phyloP scores from a whole-genome alignment of 2,329 filamentous ascomycete species.

The Colletotrichum chlorophyti region DNA sequence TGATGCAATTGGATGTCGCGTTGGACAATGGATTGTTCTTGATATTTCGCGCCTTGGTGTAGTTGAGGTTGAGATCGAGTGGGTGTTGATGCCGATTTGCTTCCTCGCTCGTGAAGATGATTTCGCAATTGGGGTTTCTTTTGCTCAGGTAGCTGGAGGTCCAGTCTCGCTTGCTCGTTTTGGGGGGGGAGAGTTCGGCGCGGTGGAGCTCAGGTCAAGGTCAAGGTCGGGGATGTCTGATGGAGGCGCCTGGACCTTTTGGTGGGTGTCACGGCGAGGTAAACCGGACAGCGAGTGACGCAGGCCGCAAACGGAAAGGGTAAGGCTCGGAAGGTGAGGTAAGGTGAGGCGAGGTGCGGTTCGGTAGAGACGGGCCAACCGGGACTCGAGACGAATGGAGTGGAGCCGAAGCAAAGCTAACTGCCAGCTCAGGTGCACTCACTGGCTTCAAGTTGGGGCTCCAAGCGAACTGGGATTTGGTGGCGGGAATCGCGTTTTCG shows the following conservation, averaged over 20 bases:
- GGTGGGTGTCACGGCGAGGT: not conserved
- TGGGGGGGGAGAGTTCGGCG: not conserved
- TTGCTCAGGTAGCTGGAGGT: not conserved
- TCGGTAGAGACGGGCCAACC: conserved; percentile 1
- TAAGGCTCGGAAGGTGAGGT: no score
- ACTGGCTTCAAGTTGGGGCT: not conserved
- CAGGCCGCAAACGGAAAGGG: conserved; percentile 5
- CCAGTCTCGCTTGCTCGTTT: not conserved
- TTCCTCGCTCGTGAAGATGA: not conserved
- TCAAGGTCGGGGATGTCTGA: conserved; percentile 10
- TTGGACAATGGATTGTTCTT: not conserved
- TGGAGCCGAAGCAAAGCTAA: conserved; percentile 22
- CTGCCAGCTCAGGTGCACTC: conserved; percentile 10
- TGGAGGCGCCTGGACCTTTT: conserved; percentile 9
- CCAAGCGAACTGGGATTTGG: not conserved
- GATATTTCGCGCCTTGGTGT: not conserved
- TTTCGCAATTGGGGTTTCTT: no score
- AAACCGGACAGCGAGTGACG: conserved; percentile 18
- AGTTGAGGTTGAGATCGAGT: not conserved
- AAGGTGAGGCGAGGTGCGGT: conserved; percentile 11
- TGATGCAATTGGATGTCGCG: conserved; percentile 1
- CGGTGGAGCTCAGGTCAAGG: no score
- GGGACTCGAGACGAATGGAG: conserved; percentile 7
- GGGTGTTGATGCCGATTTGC: not conserved
- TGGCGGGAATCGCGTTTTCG: not conserved